Base-by-base conservation (phyloP, 805 yeast species). In the Wickerhamomyces strasburgensis region DNA sequence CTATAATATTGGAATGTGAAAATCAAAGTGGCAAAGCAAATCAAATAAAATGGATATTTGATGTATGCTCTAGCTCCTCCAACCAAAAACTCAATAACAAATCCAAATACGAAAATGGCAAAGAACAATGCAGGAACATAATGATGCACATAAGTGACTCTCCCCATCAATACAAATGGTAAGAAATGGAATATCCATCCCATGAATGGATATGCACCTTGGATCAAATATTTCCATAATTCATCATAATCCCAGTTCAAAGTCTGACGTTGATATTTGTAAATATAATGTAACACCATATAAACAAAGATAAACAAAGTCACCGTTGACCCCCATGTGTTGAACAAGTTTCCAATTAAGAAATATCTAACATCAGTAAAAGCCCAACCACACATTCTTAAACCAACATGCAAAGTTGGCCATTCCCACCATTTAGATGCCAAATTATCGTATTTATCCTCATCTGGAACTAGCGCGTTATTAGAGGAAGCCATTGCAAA, bases 61-160 rank as follows among this genome's bases (percentile, higher is more conserved):
- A 66, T 42, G 25, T 52, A 52, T 14, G 46, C 30, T 13, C 39
- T 44, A 35, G 50, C 38, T 38, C 53, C 33, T 23, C 54, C 46
- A 15, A 60, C 33, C 18, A 32, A 29, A 38, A 55, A 29, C 34
- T 57, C 62, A 27, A 62, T 39, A 24, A 54, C 41, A 51, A 55
- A 54, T 18, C 62, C 65, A 53, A 64, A 57, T 13, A 86, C 80
- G 46, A 89, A 66, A 68, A 88, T 81, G 34, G 98, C 98, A 67
- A 90, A 90, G 64, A 84, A 90, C 46, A 89, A 72, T 1, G 98
- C 96, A 11, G 98, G 98, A 48, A 88, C 75, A 62, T 90, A 90
- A 61, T 90, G 98, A 64, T 90, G 98, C 24, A 90, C 93, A 59
- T 93, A 90, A 2, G 95, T 88, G 39, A 93, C 97, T 68, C 98